These are phyloP conservation scores for Paraphoma chrysanthemicola DNA, from an alignment of 2,329 filamentous ascomycete species.

Conservation along the genomic window DNA sequence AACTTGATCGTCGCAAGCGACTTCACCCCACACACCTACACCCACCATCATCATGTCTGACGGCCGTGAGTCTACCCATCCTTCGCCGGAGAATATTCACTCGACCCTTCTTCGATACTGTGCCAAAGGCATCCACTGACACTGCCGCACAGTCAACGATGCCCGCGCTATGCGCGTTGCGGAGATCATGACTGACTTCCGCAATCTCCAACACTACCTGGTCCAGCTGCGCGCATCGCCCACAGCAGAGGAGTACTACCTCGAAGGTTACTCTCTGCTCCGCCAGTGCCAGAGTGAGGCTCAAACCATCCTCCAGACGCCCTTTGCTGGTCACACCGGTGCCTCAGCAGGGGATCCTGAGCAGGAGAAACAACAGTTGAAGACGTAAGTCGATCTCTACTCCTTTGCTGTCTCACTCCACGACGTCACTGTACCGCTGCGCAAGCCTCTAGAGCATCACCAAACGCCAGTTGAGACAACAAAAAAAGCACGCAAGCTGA, in stretches of 20 bases:
- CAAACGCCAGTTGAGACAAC: neutral
- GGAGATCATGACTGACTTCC: conserved; percentile 70
- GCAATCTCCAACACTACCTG: conserved; percentile 66
- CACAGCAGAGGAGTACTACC: conserved; percentile 62
- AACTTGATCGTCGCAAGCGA: conserved; percentile 21
- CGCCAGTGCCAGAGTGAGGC: conserved; percentile 63
- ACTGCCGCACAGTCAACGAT: conserved; percentile 62
- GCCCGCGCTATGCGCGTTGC: conserved; percentile 68
- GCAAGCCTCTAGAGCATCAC: neutral
- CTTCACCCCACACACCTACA: conserved; percentile 5
- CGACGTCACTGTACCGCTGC: neutral
- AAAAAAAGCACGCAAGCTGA: conserved; percentile 18
- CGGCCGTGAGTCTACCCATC: conserved; percentile 57
- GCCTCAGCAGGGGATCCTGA: conserved; percentile 57
- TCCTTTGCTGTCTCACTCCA: neutral
- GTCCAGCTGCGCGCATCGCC: conserved; percentile 60
- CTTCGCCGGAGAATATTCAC: neutral
- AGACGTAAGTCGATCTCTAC: conserved; percentile 54
- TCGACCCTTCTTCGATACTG: neutral
- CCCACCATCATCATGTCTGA: conserved; percentile 57
- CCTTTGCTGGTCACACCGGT: conserved; percentile 56
- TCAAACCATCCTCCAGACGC: conserved; percentile 60
- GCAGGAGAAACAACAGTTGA: conserved; percentile 63
- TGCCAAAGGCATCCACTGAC: conserved; percentile 10
- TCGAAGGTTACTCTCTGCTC: conserved; percentile 65